Evolutionary conservation across 169 alveolate species (phyloP), one percentile per base, ranked within the genome.

Genomic region (Cryptosporidium andersoni): DNA sequence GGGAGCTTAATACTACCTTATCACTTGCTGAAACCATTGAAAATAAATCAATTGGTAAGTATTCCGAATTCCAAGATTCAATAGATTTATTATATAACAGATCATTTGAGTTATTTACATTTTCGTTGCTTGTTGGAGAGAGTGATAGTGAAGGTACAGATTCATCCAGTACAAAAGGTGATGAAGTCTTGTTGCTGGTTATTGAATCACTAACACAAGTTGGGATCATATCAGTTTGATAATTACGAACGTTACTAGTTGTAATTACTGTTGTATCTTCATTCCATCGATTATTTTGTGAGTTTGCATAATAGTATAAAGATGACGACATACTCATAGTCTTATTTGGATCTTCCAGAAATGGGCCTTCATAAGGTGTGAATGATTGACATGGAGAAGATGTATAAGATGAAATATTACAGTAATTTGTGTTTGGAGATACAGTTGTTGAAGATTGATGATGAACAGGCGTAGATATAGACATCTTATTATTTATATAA

Each of bases 331-430:
- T 55, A 43, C 51, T 58, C 67, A 74, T 74, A 16, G 85, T 74
- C 43, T 74, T 74, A 63, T 58, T 74, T 14, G 85, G 85, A 36
- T 74, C 85, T 74, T 74, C 85, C 9, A 74, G 43, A 42, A 74
- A 74, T 34, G 85, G 85, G 4, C 85, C 85, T 58, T 74, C 85
- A 47, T 56, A 74, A 14, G 85, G 36, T 16, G 85, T 9, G 48
- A 74, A 74, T 34, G 85, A 74, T 16, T 74, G 85, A 51, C 85
- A 74, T 3, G 85, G 85, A 8, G 85, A 74, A 0, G 85, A 74
- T 2, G 85, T 62, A 42, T 74, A 74, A 36, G 82, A 67, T 58
- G 85, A 74, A 14, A 74, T 56, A 55, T 74, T 74, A 60, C 85
- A 74, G 48, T 74, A 74, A 58, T 74, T 74, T 40, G 85, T 74